phyloP scores from a whole-genome alignment of 345 rosid species.

The Pistacia vera region DNA sequence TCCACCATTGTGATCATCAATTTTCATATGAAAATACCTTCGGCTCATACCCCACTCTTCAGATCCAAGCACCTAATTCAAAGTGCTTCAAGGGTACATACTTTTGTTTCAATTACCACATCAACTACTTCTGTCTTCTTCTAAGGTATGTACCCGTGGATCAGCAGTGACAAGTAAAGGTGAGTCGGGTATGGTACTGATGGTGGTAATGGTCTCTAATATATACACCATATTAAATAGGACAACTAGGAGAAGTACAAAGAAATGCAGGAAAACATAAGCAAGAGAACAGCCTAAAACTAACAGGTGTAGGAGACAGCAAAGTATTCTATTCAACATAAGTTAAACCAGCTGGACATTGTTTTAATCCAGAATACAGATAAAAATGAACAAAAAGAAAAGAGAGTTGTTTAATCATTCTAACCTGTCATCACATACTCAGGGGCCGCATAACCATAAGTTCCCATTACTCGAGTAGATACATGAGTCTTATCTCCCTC shows the following conservation, averaged over 20 bases:
- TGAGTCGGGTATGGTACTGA: neutral
- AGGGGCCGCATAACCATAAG: conserved; percentile 22
- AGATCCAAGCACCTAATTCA: neutral
- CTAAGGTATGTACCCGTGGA: neutral
- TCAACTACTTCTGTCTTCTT: conserved; percentile 2
- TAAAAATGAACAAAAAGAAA: neutral
- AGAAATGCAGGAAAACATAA: neutral
- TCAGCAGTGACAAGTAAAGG: neutral
- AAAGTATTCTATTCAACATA: neutral
- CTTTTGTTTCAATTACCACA: neutral
- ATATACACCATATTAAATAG: neutral
- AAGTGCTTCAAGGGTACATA: neutral
- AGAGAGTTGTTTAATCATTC: neutral
- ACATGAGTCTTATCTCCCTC: conserved; percentile 30
- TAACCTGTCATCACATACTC: conserved; percentile 39
- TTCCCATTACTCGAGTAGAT: conserved; percentile 20
- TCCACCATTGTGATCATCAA: neutral
- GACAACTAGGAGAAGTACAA: neutral
- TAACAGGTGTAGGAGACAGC: neutral
- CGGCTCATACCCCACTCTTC: neutral
- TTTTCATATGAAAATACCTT: neutral
- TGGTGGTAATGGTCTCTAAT: neutral
- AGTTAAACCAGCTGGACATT: neutral
- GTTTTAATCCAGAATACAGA: neutral
- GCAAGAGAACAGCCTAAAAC: neutral